phyloP scores from a whole-genome alignment of 768 basidiomycete genomes.

The Trametes maxima region DNA sequence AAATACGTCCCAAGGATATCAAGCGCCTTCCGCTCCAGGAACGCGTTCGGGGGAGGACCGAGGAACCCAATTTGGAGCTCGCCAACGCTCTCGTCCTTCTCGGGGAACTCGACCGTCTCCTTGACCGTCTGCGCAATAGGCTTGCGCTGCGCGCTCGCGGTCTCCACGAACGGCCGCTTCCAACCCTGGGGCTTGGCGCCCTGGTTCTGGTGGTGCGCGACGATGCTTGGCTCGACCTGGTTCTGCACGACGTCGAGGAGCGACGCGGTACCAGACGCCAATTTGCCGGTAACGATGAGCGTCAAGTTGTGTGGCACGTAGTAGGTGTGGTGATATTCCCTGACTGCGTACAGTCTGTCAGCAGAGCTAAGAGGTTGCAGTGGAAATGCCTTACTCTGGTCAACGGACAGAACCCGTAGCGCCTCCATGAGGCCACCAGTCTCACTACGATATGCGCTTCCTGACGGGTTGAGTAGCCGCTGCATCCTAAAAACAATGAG shows the following conservation, averaged over 20 bases:
- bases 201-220: conserved; percentile 69
- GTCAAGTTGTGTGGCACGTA: conserved; percentile 95
- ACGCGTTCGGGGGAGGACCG: conserved; percentile 74
- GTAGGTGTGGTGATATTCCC: conserved; percentile 83
- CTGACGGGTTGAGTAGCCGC: conserved; percentile 74
- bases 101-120: conserved; percentile 88
- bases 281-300: conserved; percentile 85
- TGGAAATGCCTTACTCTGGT: conserved; percentile 68
- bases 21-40: conserved; percentile 78
- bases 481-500: conserved; percentile 56
- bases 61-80: conserved; percentile 78
- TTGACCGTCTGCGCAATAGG: conserved; percentile 55
- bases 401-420: conserved; percentile 78
- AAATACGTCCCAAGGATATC: conserved; percentile 88
- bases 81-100: conserved; percentile 93
- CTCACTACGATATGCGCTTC: conserved; percentile 92
- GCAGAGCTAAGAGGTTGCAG: conserved; percentile 1
- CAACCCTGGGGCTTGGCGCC: conserved; percentile 78
- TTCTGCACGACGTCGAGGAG: conserved; percentile 83
- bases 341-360: conserved; percentile 55
- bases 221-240: conserved; percentile 79
- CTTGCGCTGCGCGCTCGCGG: conserved; percentile 64
- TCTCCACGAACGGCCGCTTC: conserved; percentile 95
- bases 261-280: conserved; percentile 72
- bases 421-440: conserved; percentile 96